Base-by-base conservation (phyloP, 768 basidiomycete species). In the Rhodotorula toruloides region DNA sequence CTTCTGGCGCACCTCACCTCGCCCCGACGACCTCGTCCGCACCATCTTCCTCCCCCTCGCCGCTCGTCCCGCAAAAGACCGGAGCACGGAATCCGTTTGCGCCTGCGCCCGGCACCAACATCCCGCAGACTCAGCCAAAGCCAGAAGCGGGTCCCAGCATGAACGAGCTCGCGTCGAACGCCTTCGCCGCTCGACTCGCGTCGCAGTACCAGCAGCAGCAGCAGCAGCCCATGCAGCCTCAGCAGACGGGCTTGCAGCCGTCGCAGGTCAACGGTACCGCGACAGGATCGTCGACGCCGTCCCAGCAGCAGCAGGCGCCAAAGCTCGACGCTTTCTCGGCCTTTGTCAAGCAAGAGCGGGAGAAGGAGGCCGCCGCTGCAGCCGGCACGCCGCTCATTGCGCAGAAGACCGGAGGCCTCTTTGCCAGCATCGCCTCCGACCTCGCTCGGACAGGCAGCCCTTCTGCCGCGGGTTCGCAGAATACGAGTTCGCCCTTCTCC, bases 21-120 rank as follows among this genome's bases (percentile, higher is more conserved):
- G 57, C 68, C 19, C 68, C 77, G 36, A 31, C 73, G 22, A 59
- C 75, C 57, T 69, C 61, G 68, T 9, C 72, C 73, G n/a, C 77
- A 74, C 10, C 85, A 87, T 10, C 86, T 86, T 22, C 85, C 84
- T 0, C 65, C 62, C 52, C 76, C 67, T 40, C 72, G 10, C 72
- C 73, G 12, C 82, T 97, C 34, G 86, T 85, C 73, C 82, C 91
- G 11, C 93, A 98, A 76, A 85, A 88, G 76, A 99, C 96, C 6
- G 94, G 96, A 34, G 90, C 90, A 12, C 86, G 85, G 72, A 99
- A 99, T 81, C 96, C 96, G 6, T 99, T 99, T 70, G 93, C 91
- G 11, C 83, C 84, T 37, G 84, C 89, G 8, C 80, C 83, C 10
- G 81, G 77, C 16, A 47, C 67, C 1, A 25, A 68, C 31, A 60